Conservation (phyloP, 352 stramenopile species). For the Phytophthora multivora region DNA sequence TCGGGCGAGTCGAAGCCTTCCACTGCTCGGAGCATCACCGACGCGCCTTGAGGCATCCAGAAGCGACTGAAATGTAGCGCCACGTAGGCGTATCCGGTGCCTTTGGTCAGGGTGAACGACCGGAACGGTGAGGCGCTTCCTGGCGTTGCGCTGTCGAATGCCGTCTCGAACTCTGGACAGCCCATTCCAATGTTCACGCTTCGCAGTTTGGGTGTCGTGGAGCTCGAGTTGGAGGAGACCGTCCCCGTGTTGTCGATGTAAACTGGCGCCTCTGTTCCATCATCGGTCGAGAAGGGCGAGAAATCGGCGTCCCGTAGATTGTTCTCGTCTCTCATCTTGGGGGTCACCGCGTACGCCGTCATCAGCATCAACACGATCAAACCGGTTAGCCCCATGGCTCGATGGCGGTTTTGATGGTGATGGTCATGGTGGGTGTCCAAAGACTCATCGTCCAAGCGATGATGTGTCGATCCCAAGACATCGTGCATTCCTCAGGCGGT, state of each 20-base stretch:
- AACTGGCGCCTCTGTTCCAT: not conserved
- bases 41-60: slow-evolving; percentile 45
- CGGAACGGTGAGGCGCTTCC: slow-evolving; percentile 41
- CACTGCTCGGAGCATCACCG: slow-evolving; percentile 51
- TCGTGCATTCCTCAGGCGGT: slow-evolving; percentile 22
- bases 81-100: slow-evolving; percentile 55
- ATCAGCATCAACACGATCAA: slow-evolving; percentile 28
- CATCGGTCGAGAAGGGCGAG: slow-evolving; percentile 10
- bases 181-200: slow-evolving; percentile 41
- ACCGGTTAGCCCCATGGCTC: slow-evolving; percentile 16
- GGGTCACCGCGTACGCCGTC: slow-evolving; percentile 8
- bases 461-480: slow-evolving; percentile 20
- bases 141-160: slow-evolving; percentile 45
- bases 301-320: slow-evolving; percentile 16
- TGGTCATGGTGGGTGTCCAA: slow-evolving; percentile 1
- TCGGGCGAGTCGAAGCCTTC: slow-evolving; percentile 46
- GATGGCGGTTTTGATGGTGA: slow-evolving; percentile 16
- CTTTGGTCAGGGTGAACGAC: slow-evolving; percentile 59
- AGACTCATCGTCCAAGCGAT: slow-evolving; percentile 23
- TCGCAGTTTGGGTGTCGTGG: slow-evolving; percentile 15
- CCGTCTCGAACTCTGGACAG: slow-evolving; percentile 54
- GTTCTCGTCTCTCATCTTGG: not conserved
- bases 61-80: slow-evolving; percentile 54
- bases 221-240: slow-evolving; percentile 15
- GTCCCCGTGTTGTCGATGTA: slow-evolving; percentile 22